Base-by-base conservation (phyloP, 176 grass and related monocot genomes). In the Avena eriantha region DNA sequence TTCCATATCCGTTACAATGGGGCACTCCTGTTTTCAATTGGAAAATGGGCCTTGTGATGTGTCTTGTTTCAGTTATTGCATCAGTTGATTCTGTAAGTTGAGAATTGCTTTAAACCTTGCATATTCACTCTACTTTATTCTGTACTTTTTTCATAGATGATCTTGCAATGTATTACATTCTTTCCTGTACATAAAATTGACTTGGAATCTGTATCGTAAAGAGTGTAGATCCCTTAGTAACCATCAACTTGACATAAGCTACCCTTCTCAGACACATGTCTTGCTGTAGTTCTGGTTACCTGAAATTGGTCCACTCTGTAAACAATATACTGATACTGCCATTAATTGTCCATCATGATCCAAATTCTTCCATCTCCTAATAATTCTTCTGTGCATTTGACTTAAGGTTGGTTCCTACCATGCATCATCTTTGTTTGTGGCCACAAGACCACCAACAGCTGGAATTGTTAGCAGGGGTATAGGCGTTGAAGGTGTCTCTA, bases 11-110 rank as follows among this genome's bases (percentile, higher is more conserved):
- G 48, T 54, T 99, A 60, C 97, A 99, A 85, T 99, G 97, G 97
- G 97, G 94, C 13, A 97, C 92, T 88, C 97, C 97, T 77, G 59
- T 92, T 84, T 99, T 99, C 78, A 93, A 85, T 75, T 99, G 90
- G 94, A 97, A 97, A 91, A 93, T 99, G 92, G 90, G 88, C 58
- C 66, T 99, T 74, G 90, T 96, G 70, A 96, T 99, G 97, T 99
- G 97, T 91, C 83, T 84, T 73, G 90, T 91, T 79, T 99, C 97
- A 71, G 49, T 93, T 48, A 96, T 99, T 87, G 92, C 94, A 82
- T 91, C 94, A 36, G 92, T 93, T 72, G 94, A 99, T 85, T 99
- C 97, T 75, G 97, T 99, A 92, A 94, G 94, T 93, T 83, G 54
- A 35, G 56, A 73, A 10, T 81, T 85, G n/a, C 75, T 85, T 78